phyloP scores from a whole-genome alignment of 1,284 basidiomycete species.

The Pyrrhoderma lamaoense region DNA sequence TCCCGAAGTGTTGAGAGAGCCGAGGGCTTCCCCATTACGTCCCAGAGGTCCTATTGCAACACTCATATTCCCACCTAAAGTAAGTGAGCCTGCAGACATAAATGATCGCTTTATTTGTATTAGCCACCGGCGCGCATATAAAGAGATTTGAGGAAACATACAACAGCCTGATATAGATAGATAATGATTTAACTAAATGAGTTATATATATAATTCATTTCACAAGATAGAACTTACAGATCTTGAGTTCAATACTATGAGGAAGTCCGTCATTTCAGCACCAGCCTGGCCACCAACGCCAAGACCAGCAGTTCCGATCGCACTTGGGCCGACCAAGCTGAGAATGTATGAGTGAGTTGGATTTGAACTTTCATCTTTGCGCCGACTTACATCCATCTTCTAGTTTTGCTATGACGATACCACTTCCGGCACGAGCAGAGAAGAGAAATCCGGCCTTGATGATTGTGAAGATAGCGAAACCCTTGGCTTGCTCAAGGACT shows the following conservation, averaged over 20 bases:
- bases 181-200: no score
- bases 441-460: constrained; percentile 76
- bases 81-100: constrained; percentile 92
- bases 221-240: constrained; percentile 42
- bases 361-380: constrained; percentile 4
- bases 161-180: constrained; percentile 61
- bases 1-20: constrained; percentile 80
- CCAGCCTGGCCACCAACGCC: constrained; percentile 83
- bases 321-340: constrained; percentile 93
- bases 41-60: constrained; percentile 92
- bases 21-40: constrained; percentile 89
- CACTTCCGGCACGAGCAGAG: constrained; percentile 79
- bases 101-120: constrained; percentile 63
- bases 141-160: constrained; percentile 30
- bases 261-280: constrained; percentile 91
- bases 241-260: constrained; percentile 84
- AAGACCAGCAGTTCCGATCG: constrained; percentile 91
- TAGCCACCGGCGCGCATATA: constrained; percentile 14
- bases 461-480: constrained; percentile 79
- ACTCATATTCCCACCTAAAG: constrained; percentile 89
- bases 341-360: constrained; percentile 1
- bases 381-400: constrained; percentile 70
- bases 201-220: no score
- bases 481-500: constrained; percentile 69
- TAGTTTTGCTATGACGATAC: constrained; percentile 85